phyloP scores from a whole-genome alignment of 75 land plant species.

The Cryptomeria japonica region DNA sequence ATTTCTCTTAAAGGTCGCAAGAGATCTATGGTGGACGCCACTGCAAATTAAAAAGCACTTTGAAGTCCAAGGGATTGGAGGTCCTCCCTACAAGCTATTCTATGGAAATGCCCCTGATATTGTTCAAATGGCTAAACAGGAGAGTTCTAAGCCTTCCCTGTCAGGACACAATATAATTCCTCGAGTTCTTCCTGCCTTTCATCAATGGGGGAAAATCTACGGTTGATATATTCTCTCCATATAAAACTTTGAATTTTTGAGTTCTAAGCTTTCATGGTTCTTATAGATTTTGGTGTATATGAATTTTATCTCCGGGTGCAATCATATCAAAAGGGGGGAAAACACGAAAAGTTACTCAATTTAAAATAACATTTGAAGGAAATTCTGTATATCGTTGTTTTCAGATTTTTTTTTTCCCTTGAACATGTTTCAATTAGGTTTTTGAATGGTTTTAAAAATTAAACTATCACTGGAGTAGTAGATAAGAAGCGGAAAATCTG shows the following conservation, averaged over 20 bases:
- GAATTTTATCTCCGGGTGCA: background rate
- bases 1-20: background rate
- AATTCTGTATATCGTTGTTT: background rate
- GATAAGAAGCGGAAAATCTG: too few relatives aligned
- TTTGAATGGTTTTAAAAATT: too few relatives aligned
- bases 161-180: slow-evolving; percentile 17
- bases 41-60: background rate
- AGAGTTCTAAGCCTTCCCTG: background rate
- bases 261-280: too few relatives aligned
- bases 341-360: too few relatives aligned
- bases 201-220: slow-evolving; percentile 16
- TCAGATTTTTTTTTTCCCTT: background rate
- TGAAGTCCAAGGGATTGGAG: background rate
- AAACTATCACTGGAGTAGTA: too few relatives aligned
- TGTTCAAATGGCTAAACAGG: background rate
- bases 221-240: background rate
- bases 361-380: too few relatives aligned
- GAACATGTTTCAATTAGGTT: background rate
- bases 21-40: background rate
- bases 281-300: background rate
- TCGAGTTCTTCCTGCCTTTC: slow-evolving; percentile 31
- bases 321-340: too few relatives aligned
- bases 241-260: too few relatives aligned
- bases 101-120: slow-evolving; percentile 9
- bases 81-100: background rate